Base-by-base conservation (phyloP, 345 rosid species). In the Salix caprea region DNA sequence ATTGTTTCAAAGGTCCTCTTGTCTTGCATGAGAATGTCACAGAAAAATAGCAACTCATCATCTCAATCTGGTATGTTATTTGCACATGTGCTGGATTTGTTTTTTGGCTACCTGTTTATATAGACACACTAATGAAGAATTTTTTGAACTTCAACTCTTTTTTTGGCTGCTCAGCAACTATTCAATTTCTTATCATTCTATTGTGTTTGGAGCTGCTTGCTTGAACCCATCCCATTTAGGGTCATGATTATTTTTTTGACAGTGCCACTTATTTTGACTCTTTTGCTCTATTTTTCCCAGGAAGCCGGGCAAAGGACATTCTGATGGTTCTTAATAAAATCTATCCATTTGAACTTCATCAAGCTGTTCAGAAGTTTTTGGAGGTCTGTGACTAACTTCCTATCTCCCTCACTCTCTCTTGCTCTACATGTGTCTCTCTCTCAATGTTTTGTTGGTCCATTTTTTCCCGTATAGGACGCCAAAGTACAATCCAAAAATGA, bases 291-390 rank as follows among this genome's bases (percentile, higher is more conserved):
- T 79, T 77, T 80, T 71, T 68, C n/a, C 28, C 74, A 95, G 99
- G 96, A 76, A 84, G 82, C 79, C 87, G 96, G 97, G 92, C 87
- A 44, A 90, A 90, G 86, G 84, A 86, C 65, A 84, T 87, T 76
- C 81, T 96, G 80, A 81, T 84, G 80, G 88, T 80, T 76, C 78
- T 89, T 75, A 80, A 86, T 81, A 91, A 87, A 86, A 90, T 80
- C 54, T 92, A 92, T 86, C 94, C 96, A 60, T 87, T 88, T 56
- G 90, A 93, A 82, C 76, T 93, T 68, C 90, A 74, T 13, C 80
- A 67, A 58, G 88, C 92, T 4, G 86, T 92, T 76, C 76, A 40
- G 48, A 90, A 83, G 65, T 91, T 92, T 81, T 71, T 96, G 76
- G 87, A 89, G 94, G 99, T 96, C 18, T 26, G 85, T 79, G 64